Base-by-base conservation (phyloP, 768 basidiomycete genomes). In the Asterophora parasitica region DNA sequence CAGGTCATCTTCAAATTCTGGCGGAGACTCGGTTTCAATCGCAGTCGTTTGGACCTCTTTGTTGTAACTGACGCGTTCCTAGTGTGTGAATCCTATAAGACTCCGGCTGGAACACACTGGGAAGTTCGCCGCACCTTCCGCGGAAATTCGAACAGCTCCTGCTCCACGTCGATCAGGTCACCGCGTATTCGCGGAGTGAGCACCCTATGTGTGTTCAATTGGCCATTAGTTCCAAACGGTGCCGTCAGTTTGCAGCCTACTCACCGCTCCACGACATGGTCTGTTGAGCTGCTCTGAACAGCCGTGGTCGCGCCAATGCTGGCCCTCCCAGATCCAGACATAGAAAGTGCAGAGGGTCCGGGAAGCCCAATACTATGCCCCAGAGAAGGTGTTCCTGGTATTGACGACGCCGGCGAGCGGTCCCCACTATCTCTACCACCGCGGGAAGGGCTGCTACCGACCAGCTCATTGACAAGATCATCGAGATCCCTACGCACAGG, bases 61-160 rank as follows among this genome's bases (percentile, higher is more conserved):
- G 59, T 88, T 91, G 59, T 89, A 89, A 32, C 83, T 79, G 11
- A 87, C 84, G 27, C 82, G 82, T 68, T 89, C 86, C 86, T 85
- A 57, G 12, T 50, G 48, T 57, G 12, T 50, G 48, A 10, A 26
- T 34, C 2, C 26, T 39, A 33, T 42, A 12, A 46, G 39, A 38
- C 47, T 15, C 33, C 38, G 10, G 44, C 36, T 12, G 44, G 12
- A 33, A 13, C n/a, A 7, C 34, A 11, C 15, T 7, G 15, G 20
- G 15, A 5, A 10, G 33, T 19, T 30, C 71, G 39, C 46, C 19
- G 27, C 9, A 91, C 92, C 72, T 87, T 91, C 58, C 86, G 82
- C 2, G 92, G 92, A 9, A 93, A 69, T 57, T 94, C 92, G 56
- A 91, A 95, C 4, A 96, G 69, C 60, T 96, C 93, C 59, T 91